phyloP scores from a whole-genome alignment of 768 basidiomycete species.

The Leccinum sublutescens region DNA sequence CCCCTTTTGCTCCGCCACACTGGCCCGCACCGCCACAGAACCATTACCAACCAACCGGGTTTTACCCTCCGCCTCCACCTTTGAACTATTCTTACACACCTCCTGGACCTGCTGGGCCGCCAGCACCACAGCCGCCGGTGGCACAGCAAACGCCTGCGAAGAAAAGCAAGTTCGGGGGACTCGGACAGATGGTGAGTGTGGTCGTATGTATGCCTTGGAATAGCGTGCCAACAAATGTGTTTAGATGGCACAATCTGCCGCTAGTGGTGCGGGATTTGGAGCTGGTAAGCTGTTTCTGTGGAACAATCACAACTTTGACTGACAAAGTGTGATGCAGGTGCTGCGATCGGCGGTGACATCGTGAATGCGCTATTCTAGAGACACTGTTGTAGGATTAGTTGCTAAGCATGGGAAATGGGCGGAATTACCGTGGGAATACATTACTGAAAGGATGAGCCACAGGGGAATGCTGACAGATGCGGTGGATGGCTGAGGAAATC shows the following conservation, averaged over 20 bases:
- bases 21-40: conserved; percentile 12
- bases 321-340: conserved; percentile 31
- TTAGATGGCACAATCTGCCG: conserved; percentile 34
- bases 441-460: conserved; percentile 19
- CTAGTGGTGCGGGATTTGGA: conserved; percentile 48
- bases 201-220: background rate
- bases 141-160: conserved; percentile 33
- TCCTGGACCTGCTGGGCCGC: conserved; percentile 31
- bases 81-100: conserved; percentile 16
- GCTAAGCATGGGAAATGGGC: conserved; percentile 19
- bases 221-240: background rate
- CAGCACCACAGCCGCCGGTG: conserved; percentile 36
- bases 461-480: conserved; percentile 34
- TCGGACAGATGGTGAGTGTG: conserved; percentile 38
- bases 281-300: conserved; percentile 32
- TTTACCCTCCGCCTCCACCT: conserved; percentile 11
- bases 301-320: background rate
- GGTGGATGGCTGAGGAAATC: conserved; percentile 28
- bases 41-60: conserved; percentile 17
- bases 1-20: conserved; percentile 13
- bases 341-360: conserved; percentile 43
- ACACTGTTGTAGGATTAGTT: conserved; percentile 11
- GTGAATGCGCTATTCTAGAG: conserved; percentile 48
- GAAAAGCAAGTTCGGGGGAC: conserved; percentile 39
- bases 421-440: conserved; percentile 20